Base-by-base conservation (phyloP, 164 flowering plant genomes). In the Malania oleifera region DNA sequence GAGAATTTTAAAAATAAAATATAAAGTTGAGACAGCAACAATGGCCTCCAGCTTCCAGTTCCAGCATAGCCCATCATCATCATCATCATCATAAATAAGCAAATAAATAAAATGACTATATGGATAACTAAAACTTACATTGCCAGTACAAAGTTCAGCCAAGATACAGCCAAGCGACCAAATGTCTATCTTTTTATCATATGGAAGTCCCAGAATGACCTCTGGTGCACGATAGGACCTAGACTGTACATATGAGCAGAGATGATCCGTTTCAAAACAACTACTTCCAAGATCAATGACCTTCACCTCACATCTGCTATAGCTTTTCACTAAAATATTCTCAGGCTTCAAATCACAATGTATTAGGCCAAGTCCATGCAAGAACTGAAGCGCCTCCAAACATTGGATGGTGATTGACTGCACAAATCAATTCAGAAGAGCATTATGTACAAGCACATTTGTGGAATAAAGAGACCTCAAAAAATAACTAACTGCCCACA, bases 81-180 rank as follows among this genome's bases (percentile, higher is more conserved):
- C 14, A 39, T 39, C 13, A 10, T 39, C 14, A 39, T 10, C 3
- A 39, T 39, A 14, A 14, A 39, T 4, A 39, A 34, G 41, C 24
- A 28, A 60, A 12, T 13, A 34, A 51, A 48, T 14, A n/a, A 38
- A 54, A 13, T 22, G 11, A 28, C 41, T 26, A 47, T 26, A 5
- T 49, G 56, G 46, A 50, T 2, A 26, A 35, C 31, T 27, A 52
- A 19, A 54, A 74, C 99, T 85, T 77, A 95, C 99, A 77, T 89
- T 95, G 60, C 99, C 99, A 15, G 99, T 84, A 64, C 99, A 95
- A 52, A 95, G 95, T 70, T 95, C 99, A 13, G 99, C 95, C 81
- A 95, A 73, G 65, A 95, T 95, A 76, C 99, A 95, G 27, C 99
- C 99, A 63, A 95, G 99, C 26, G 99, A 95, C 99, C 99, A 95